Base-by-base conservation (phyloP, 257 asterid genomes). In the Rhazya stricta region DNA sequence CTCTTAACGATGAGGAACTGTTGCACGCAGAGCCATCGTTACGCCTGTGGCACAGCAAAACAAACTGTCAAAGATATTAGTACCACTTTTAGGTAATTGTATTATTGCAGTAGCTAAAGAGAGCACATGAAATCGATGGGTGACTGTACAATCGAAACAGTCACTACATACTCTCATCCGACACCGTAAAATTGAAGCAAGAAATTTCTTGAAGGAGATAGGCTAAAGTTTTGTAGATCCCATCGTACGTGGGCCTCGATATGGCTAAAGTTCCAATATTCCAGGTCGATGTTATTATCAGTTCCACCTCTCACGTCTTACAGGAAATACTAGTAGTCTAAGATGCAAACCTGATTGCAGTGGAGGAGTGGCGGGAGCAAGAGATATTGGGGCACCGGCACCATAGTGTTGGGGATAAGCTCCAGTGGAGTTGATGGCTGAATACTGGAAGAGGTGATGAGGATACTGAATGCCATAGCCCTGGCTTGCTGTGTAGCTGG, bases 41-140 rank as follows among this genome's bases (percentile, higher is more conserved):
- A 93, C 82, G 95, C 98, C 98, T 93, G 98, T 66, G 92, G 96
- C 94, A 93, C 97, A 88, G 92, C 94, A 90, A 93, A 90, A 79
- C 96, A 89, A 78, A 93, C 97, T 93, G 96, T 88, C 96, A 87
- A 87, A 86, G 87, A 84, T 87, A 80, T 85, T 85, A 91, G 96
- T 85, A 86, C 58, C 76, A 73, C 75, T 58, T 72, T 37, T 39
- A 62, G 65, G 71, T 36, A 39, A 10, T 45, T 6, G 25, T 50
- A 69, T 29, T 10, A 13, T n/a, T 36, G 50, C 48, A 9, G 51
- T 41, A 36, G 5, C 5, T 2, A 5, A 62, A 69, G 56, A 25
- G n/a, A 67, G 32, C 51, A 37, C 3, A 32, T 46, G 43, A 36
- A 36, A 58, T 3, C 11, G 0, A 36, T 21, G 48, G 30, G 0